Conservation (phyloP, 306 rosid species). For the Urtica urens region DNA sequence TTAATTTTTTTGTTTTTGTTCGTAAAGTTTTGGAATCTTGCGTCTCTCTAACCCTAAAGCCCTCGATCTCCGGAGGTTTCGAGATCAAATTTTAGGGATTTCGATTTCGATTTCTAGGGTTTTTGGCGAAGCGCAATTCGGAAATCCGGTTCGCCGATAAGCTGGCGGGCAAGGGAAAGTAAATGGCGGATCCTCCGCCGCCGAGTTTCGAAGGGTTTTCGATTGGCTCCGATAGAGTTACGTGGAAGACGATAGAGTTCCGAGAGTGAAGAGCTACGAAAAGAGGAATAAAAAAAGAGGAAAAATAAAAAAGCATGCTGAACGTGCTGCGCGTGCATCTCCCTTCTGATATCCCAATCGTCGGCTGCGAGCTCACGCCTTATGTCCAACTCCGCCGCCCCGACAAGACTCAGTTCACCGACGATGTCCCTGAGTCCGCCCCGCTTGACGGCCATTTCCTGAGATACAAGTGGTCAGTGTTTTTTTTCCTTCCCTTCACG, state of each 20-base stretch:
- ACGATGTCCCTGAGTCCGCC: slow-evolving; percentile 69
- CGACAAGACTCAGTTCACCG: slow-evolving; percentile 37
- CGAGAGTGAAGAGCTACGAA: too few species aligned
- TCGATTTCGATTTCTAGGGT: slow-evolving; percentile 15
- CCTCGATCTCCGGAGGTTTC: slow-evolving; percentile 30
- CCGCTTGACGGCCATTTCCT: slow-evolving; percentile 75
- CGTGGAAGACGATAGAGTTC: slow-evolving; percentile 20
- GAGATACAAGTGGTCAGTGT: slow-evolving; percentile 81
- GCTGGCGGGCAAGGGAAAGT: slow-evolving; percentile 66
- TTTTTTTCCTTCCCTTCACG: neutral
- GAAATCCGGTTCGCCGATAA: slow-evolving; percentile 17
- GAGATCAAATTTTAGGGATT: neutral
- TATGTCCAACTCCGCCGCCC: slow-evolving; percentile 78
- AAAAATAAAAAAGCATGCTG: slow-evolving; percentile 88
- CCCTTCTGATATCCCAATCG: slow-evolving; percentile 96
- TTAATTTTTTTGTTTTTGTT: neutral
- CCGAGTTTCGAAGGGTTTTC: slow-evolving; percentile 20
- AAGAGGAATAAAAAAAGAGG: too few species aligned
- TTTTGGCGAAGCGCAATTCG: slow-evolving; percentile 8
- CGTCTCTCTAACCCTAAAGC: neutral
- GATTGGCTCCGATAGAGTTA: slow-evolving; percentile 31
- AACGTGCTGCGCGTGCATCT: slow-evolving; percentile 90
- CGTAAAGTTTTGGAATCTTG: slow-evolving; percentile 2
- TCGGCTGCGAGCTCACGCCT: slow-evolving; percentile 94
- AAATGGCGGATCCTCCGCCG: slow-evolving; percentile 89